Evolutionary conservation across 805 yeast species (phyloP).

Genomic region (Nakazawaea ishiwadae): DNA sequence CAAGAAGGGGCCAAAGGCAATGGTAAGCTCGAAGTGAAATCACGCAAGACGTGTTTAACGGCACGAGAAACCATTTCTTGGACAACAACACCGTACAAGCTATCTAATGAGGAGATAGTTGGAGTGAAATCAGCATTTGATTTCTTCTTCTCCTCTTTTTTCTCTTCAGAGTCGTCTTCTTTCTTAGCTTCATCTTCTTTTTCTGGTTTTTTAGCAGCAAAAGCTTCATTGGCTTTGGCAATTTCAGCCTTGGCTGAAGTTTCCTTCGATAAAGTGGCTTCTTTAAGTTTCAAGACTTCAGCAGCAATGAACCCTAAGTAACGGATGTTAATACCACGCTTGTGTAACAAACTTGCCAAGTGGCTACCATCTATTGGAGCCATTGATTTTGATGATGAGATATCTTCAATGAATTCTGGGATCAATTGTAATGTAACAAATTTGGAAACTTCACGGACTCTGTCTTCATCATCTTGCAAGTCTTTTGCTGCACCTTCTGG

Average conservation of each 20-base stretch:
- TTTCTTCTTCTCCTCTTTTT: conserved; percentile 22
- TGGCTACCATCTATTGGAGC: conserved; percentile 83
- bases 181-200: conserved; percentile 28
- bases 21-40: conserved; percentile 41
- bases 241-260: conserved; percentile 23
- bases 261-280: conserved; percentile 22
- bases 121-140: conserved; percentile 39
- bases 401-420: conserved; percentile 55
- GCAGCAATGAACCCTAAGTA: conserved; percentile 68
- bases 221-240: conserved; percentile 24
- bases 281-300: conserved; percentile 27
- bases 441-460: conserved; percentile 65
- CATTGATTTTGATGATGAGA: conserved; percentile 41
- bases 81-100: conserved; percentile 42
- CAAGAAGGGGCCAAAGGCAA: conserved; percentile 50
- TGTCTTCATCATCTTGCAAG: conserved; percentile 49
- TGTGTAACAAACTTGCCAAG: conserved; percentile 64
- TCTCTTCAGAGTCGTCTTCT: conserved; percentile 28
- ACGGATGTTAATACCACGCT: conserved; percentile 82
- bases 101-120: conserved; percentile 34
- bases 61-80: conserved; percentile 81
- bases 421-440: conserved; percentile 56
- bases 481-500: conserved; percentile 31
- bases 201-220: conserved; percentile 29
- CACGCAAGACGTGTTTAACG: conserved; percentile 67